phyloP scores from a whole-genome alignment of 441 rosid species.

The Euphorbia schlechtendalii region DNA sequence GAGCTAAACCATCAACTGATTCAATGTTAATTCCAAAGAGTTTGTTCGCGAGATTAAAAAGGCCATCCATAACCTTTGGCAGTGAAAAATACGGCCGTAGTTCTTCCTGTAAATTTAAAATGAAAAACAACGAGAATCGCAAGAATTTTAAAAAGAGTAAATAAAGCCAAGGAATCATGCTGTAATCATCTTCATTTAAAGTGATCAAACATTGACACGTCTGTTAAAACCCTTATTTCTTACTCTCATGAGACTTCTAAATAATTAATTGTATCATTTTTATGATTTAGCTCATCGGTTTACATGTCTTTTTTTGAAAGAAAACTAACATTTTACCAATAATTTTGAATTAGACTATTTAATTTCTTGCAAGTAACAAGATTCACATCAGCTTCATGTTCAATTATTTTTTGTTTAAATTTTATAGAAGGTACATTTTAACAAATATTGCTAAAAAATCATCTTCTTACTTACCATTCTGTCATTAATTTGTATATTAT shows the following conservation, averaged over 20 bases:
- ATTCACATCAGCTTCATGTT: no score
- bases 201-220: not conserved
- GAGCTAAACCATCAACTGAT: conserved; percentile 83
- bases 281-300: no score
- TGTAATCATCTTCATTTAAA: not conserved
- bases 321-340: no score
- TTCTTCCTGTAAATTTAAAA: conserved; percentile 55
- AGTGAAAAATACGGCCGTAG: conserved; percentile 84
- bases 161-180: not conserved
- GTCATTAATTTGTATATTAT: no score
- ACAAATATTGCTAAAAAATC: no score
- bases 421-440: no score
- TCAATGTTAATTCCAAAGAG: conserved; percentile 71
- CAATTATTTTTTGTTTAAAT: no score
- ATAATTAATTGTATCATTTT: no score
- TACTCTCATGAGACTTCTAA: not conserved
- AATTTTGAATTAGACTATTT: no score
- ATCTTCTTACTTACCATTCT: no score
- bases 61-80: conserved; percentile 91
- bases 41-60: conserved; percentile 64
- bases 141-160: not conserved
- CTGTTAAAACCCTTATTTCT: not conserved
- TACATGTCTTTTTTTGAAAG: not conserved
- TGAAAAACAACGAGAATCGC: conserved; percentile 5
- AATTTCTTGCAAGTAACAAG: no score